Base-by-base conservation (phyloP, 352 stramenopile genomes). In the Pseudoperonospora humuli region DNA sequence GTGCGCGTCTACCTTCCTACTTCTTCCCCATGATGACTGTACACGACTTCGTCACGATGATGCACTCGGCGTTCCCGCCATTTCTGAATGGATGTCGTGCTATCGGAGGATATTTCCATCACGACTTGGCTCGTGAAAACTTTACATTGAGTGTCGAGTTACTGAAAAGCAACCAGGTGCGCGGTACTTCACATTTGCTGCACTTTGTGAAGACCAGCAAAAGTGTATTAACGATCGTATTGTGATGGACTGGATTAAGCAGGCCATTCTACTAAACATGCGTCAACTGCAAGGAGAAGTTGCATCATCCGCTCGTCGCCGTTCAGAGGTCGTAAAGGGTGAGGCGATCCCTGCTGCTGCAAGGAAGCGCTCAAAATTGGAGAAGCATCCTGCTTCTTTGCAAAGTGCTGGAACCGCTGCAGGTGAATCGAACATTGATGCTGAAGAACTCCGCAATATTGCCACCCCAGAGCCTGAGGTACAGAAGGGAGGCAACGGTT, bases 71-170 rank as follows among this genome's bases (percentile, higher is more conserved):
- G 26, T 98, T 98, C 59, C 91, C 95, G 15, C 82, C 90, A 0
- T 98, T 96, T 60, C 85, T 98, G 75, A 98, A 98, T 71, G 95
- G 95, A 40, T 96, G 92, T 61, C 87, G 94, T 38, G 93, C 86
- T n/a, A 82, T 98, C 54, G 90, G 93, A 21, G 75, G 72, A 20
- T 98, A 92, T 69, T 88, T 97, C 52, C 75, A 85, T 57, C 67
- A 64, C 37, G 73, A 84, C 41, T 47, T 88, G 24, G 72, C 67
- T 3, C 64, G 65, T 10, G 72, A 87, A 38, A 91, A 91, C 57
- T 85, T 86, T 43, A 55, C 60, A 27, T 51, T 91, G 28, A 70
- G 74, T 32, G 48, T 91, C 13, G 79, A 91, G 33, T 54, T 91
- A 32, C 65, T 91, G 31, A 86, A 85, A 54, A 87, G 70, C 60